phyloP scores from a whole-genome alignment of 768 basidiomycete species.

The Hygrophorus russula region DNA sequence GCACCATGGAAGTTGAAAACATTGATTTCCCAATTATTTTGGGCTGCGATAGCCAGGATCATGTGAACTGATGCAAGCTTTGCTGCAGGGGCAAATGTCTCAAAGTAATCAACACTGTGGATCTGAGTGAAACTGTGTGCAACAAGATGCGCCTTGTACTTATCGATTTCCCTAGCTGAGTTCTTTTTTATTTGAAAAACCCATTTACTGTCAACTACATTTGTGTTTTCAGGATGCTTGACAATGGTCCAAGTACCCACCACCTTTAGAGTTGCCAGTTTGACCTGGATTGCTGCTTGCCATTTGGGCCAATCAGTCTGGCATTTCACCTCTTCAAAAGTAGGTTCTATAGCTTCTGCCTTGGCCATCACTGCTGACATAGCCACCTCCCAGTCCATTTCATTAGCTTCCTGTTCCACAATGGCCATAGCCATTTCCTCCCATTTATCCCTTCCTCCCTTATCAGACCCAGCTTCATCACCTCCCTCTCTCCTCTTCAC shows the following conservation, averaged over 20 bases:
- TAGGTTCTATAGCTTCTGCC: slow-evolving; percentile 4
- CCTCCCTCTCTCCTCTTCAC: not conserved
- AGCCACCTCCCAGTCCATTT: slow-evolving; percentile 4
- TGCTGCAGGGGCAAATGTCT: slow-evolving; percentile 3
- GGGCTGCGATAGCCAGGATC: slow-evolving; percentile 3
- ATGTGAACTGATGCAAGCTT: slow-evolving; percentile 1
- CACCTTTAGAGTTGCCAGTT: not conserved
- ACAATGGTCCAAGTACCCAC: slow-evolving; percentile 1
- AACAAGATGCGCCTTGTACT: slow-evolving; percentile 4
- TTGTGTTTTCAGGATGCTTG: not conserved
- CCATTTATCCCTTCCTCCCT: too few relatives aligned
- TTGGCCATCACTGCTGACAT: slow-evolving; percentile 2
- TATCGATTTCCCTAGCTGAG: slow-evolving; percentile 1
- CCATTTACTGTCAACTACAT: slow-evolving; percentile 4
- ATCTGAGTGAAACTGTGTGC: slow-evolving; percentile 4
- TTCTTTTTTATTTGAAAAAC: slow-evolving; percentile 5
- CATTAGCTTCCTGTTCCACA: too few relatives aligned
- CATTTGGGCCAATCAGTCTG: slow-evolving; percentile 6
- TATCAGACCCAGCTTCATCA: too few relatives aligned
- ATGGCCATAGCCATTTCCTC: not conserved
- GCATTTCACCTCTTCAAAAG: slow-evolving; percentile 4
- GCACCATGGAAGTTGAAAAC: slow-evolving; percentile 3
- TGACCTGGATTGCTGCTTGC: slow-evolving; percentile 1
- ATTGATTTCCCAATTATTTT: slow-evolving; percentile 1
- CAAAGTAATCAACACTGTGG: slow-evolving; percentile 2